Base-by-base conservation (phyloP, 1,284 basidiomycete genomes). In the Pseudozyma hubeiensis region DNA sequence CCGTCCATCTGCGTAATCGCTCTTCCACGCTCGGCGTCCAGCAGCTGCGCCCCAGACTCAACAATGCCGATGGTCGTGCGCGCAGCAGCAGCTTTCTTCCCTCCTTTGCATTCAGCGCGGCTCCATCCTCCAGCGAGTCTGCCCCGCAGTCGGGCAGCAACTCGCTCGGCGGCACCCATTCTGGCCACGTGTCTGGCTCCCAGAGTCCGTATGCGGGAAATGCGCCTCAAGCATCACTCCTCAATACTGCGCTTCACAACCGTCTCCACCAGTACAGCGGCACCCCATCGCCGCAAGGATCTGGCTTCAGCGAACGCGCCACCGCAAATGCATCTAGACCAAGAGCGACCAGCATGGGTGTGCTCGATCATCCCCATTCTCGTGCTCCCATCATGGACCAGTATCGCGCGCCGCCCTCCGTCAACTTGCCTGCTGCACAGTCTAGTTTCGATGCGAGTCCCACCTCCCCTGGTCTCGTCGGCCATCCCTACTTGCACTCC, bases 71-170 rank as follows among this genome's bases (percentile, higher is more conserved):
- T n/a, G 64, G 72, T 6, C 59, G 72, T n/a, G 64, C 67, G 5
- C 66, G 72, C 11, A 75, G 67, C 57, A 71, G 64, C 64, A 75
- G 67, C 60, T 75, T 67, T 24, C 50, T 75, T 9, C 67, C 67
- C 4, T 66, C 62, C 5, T 65, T 74, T 39, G 64, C 61, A 6
- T 52, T 67, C 51, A 55, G 43, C 19, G 19, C 49, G 7, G 33
- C 66, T 11, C 10, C 48, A 37, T n/a, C 45, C 16, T 17, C 24
- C 29, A 30, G 13, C 29, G 66, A 59, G 11, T 6, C 43, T 40
- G 13, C 60, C 7, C 34, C 60, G 35, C 66, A 59, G 35, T 45
- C 60, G 9, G 39, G 35, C 10, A 40, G 53, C 24, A 30, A 17
- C 44, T 53, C 59, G 24, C 24, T 24, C 10, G 50, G 24, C n/a